These are phyloP conservation scores for Cetraspora pellucida DNA, from an alignment of 192 early-diverging fungal species.

Conservation along the genomic window DNA sequence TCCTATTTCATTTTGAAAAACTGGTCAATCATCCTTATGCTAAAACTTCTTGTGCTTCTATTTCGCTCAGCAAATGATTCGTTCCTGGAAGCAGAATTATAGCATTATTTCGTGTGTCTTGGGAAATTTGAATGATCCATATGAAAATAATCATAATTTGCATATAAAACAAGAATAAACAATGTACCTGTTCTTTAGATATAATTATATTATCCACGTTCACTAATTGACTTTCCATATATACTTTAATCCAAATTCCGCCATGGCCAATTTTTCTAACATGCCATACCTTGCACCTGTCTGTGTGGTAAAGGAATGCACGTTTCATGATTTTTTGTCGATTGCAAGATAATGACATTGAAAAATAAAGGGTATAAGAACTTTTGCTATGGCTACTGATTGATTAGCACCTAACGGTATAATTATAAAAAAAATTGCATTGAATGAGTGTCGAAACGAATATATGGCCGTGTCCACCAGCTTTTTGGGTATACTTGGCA, in stretches of 20 bases:
- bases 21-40: conserved; percentile 67
- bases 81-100: conserved; percentile 86
- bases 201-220: conserved; percentile 63
- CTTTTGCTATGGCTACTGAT: conserved; percentile 79
- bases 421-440: background rate
- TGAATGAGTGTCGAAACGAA: background rate
- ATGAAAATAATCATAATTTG: too few species aligned
- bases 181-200: conserved; percentile 49
- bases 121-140: conserved; percentile 70
- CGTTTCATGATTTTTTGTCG: background rate
- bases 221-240: conserved; percentile 66
- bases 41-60: conserved; percentile 56
- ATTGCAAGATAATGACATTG: background rate
- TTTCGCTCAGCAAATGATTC: conserved; percentile 60
- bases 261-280: conserved; percentile 84
- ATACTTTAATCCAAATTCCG: conserved; percentile 73
- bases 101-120: conserved; percentile 74
- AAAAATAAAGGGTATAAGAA: conserved; percentile 20
- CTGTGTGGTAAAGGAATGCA: conserved; percentile 28
- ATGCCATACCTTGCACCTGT: conserved; percentile 68
- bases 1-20: conserved; percentile 89
- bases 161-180: background rate
- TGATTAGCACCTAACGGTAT: conserved; percentile 77
- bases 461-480: conserved; percentile 14
- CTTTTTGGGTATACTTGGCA: background rate